Evolutionary conservation across 1,139 yeast species (phyloP).

Genomic region (Taphrina flavorubra): DNA sequence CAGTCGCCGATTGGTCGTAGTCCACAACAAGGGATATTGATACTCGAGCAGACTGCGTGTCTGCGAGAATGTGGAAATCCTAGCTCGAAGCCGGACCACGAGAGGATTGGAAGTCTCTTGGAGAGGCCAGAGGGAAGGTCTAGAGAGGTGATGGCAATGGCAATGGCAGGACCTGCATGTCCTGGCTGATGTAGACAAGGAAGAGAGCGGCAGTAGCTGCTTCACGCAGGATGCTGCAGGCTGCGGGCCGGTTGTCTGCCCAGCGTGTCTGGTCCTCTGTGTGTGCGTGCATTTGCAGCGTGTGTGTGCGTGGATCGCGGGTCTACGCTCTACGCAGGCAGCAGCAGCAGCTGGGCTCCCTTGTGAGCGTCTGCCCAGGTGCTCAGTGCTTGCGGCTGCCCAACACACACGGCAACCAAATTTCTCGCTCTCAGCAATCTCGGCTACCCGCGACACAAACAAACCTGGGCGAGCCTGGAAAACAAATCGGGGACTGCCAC

Average conservation of each 20-base stretch:
- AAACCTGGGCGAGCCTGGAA: background rate
- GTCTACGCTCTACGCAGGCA: no score
- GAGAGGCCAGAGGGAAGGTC: background rate
- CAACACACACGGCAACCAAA: slow-evolving; percentile 4
- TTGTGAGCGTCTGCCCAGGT: background rate
- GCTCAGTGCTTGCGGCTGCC: background rate
- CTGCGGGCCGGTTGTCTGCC: background rate
- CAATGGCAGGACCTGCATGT: slow-evolving; percentile 1
- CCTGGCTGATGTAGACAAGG: background rate
- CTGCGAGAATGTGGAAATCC: background rate
- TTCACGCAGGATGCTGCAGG: slow-evolving; percentile 4
- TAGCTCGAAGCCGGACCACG: background rate
- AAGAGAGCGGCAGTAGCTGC: background rate
- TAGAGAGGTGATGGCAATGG: background rate
- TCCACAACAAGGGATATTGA: slow-evolving; percentile 1
- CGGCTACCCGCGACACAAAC: background rate
- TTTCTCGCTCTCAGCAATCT: background rate
- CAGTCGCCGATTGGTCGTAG: background rate
- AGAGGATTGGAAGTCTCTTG: background rate
- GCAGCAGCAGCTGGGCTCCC: no score
- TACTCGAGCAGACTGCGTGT: slow-evolving; percentile 1
- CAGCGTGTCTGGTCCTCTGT: background rate
- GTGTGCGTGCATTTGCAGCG: background rate
- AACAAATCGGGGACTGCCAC: background rate
- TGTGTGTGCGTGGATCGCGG: background rate